Evolutionary conservation across 768 basidiomycete species (phyloP).

Genomic region (Auricularia cornea): DNA sequence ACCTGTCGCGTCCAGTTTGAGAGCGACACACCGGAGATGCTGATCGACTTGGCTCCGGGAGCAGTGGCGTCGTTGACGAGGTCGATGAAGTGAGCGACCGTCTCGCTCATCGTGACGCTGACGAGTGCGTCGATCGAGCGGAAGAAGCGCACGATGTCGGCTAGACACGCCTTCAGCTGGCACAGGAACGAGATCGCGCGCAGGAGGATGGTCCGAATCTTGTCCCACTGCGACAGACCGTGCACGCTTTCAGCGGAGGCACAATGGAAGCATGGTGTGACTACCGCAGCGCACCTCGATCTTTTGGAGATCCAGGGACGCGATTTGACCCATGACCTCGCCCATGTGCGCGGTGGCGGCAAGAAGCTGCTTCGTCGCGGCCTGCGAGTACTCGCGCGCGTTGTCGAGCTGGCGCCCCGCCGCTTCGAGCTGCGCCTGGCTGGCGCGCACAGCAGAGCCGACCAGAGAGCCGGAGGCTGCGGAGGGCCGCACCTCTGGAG

Average conservation of each 20-base stretch:
- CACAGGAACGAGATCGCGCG: not conserved
- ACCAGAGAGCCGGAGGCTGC: not conserved
- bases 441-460: not conserved
- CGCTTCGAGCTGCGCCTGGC: not conserved
- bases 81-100: not conserved
- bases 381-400: not conserved
- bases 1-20: not conserved
- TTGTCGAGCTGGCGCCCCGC: too few relatives aligned
- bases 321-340: not conserved
- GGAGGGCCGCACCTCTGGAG: too few relatives aligned
- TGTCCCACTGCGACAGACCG: not conserved
- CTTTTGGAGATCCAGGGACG: not conserved
- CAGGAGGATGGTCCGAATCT: not conserved
- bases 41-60: not conserved
- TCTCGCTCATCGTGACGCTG: not conserved
- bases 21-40: not conserved
- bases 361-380: not conserved
- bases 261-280: too few relatives aligned
- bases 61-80: not conserved
- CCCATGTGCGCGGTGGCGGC: not conserved
- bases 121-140: not conserved
- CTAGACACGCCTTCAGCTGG: not conserved
- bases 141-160: slow-evolving; percentile 4
- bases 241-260: too few relatives aligned
- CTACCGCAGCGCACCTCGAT: not conserved